Conservation (phyloP, 305 asterid genomes). For the Ajuga reptans region DNA sequence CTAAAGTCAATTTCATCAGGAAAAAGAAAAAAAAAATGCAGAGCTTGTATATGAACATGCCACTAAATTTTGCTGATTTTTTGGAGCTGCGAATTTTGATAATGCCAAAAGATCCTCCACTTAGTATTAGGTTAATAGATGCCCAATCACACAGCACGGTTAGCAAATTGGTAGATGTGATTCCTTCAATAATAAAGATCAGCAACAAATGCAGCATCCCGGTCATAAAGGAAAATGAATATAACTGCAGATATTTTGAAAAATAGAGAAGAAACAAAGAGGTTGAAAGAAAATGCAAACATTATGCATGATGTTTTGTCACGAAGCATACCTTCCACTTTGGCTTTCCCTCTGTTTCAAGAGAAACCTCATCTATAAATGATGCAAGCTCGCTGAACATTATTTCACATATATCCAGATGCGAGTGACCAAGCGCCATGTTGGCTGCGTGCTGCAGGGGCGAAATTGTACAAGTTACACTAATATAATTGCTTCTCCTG, state of each 20-base stretch:
- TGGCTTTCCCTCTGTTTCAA: slow-evolving; percentile 94
- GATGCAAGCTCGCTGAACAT: slow-evolving; percentile 98
- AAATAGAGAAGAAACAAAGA: slow-evolving; percentile 11
- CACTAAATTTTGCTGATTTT: neutral
- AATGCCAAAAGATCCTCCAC: neutral
- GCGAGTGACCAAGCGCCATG: slow-evolving; percentile 98
- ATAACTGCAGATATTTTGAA: slow-evolving; percentile 15
- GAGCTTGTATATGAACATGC: no score
- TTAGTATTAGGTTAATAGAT: slow-evolving; percentile 5
- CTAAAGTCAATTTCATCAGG: slow-evolving; percentile 15
- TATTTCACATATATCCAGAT: slow-evolving; percentile 89
- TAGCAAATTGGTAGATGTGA: neutral
- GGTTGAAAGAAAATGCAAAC: slow-evolving; percentile 15
- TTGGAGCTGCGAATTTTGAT: neutral
- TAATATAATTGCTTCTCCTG: slow-evolving; percentile 5
- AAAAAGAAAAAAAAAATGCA: neutral
- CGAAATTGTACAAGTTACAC: slow-evolving; percentile 14
- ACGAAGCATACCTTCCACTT: slow-evolving; percentile 84
- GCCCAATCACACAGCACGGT: slow-evolving; percentile 1
- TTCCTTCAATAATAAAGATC: neutral
- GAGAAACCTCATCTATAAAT: slow-evolving; percentile 83
- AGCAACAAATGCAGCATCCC: neutral
- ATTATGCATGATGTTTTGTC: neutral
- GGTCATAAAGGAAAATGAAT: neutral
- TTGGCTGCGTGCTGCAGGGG: slow-evolving; percentile 85